A percentile compares a stretch with the other conserved stretches of the same genome.
Conservation (phyloP, 2,329 filamentous ascomycete species). For the Botrytis byssoidea region DNA sequence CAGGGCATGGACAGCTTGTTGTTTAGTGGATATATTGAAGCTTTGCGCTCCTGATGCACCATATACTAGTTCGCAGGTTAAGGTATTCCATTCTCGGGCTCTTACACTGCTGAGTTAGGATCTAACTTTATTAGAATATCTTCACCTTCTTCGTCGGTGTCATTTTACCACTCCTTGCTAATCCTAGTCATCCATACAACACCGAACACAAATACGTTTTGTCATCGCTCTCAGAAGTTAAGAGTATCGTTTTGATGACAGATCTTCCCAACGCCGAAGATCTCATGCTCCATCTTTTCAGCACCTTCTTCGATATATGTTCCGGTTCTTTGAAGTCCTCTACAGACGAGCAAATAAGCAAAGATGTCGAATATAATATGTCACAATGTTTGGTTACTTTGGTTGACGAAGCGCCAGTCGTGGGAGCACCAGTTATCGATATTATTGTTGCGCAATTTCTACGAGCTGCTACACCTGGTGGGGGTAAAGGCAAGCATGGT, state of each 20-base stretch:
- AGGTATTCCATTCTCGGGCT: constrained; percentile 54
- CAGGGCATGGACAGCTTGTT: constrained; percentile 82
- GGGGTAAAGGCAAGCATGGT: constrained; percentile 52
- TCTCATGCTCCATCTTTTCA: constrained; percentile 79
- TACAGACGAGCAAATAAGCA: constrained; percentile 78
- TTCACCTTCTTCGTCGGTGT: constrained; percentile 84
- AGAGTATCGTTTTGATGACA: constrained; percentile 88
- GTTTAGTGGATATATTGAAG: constrained; percentile 87
- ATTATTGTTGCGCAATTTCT: constrained; percentile 95
- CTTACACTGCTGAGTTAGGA: not conserved
- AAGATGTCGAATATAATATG: constrained; percentile 92
- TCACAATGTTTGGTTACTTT: constrained; percentile 79
- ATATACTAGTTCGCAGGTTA: constrained; percentile 85
- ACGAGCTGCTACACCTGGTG: constrained; percentile 71
- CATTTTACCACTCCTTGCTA: constrained; percentile 79
- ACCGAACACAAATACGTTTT: constrained; percentile 90
- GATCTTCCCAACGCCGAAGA: constrained; percentile 81
- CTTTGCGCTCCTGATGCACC: constrained; percentile 94
- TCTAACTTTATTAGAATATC: constrained; percentile 64
- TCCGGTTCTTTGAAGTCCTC: constrained; percentile 72
- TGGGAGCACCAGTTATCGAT: constrained; percentile 82
- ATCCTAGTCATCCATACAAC: constrained; percentile 87
- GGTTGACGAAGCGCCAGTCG: constrained; percentile 77
- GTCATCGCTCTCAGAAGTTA: constrained; percentile 83
- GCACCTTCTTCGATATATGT: constrained; percentile 86